phyloP scores from a whole-genome alignment of 2,329 filamentous ascomycete species.

The Fusarium proliferatum region DNA sequence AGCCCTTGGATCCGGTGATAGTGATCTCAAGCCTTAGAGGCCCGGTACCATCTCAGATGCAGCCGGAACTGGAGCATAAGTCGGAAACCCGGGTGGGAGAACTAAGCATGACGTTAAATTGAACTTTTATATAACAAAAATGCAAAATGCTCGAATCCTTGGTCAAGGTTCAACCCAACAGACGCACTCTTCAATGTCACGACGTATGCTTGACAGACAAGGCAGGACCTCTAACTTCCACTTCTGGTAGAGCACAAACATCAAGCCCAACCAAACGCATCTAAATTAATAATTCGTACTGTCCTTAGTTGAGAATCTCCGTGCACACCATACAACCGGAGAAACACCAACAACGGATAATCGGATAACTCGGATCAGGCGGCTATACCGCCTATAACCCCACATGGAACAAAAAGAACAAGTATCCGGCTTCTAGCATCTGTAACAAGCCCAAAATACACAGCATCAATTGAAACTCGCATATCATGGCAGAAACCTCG shows the following conservation, averaged over 20 bases:
- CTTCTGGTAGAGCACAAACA: fast-evolving
- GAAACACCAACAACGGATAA: not conserved
- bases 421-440: not conserved
- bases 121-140: not conserved
- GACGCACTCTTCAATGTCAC: not conserved
- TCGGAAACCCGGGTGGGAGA: not conserved
- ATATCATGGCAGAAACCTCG: not conserved
- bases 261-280: not conserved
- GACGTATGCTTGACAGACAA: not conserved
- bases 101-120: not conserved
- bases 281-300: not conserved
- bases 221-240: fast-evolving
- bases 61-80: not conserved
- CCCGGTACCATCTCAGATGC: not conserved
- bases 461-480: not conserved
- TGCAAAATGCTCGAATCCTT: too few relatives aligned
- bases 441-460: not conserved
- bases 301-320: not conserved
- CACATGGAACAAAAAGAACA: not conserved
- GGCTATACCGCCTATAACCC: not conserved
- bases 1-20: not conserved
- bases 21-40: not conserved
- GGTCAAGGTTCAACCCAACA: not conserved
- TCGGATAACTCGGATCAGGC: not conserved
- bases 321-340: not conserved